A percentile compares a stretch with the other conserved stretches of the same genome.
Evolutionary conservation across 1,284 basidiomycete genomes (phyloP).

Genomic region (Ustilago cynodontis): DNA sequence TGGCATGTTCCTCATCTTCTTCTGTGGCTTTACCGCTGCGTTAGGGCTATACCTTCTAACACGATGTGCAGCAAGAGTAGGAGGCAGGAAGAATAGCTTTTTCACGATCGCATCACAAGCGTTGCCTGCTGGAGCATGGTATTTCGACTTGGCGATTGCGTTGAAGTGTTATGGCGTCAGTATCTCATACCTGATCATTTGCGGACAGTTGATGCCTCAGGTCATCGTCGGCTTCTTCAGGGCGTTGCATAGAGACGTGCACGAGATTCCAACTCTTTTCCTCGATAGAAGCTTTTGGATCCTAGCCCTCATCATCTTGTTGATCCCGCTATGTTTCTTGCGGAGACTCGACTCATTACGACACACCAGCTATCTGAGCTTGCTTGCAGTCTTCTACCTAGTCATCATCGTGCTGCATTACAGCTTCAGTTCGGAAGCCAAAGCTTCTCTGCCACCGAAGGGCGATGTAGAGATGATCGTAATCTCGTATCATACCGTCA

Average conservation of each 20-base stretch:
- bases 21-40: constrained; percentile 82
- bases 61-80: constrained; percentile 83
- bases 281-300: constrained; percentile 87
- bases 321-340: constrained; percentile 88
- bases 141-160: constrained; percentile 93
- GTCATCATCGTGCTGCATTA: constrained; percentile 66
- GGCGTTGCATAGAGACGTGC: constrained; percentile 43
- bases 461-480: constrained; percentile 53
- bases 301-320: constrained; percentile 81
- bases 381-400: constrained; percentile 79
- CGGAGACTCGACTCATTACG: constrained; percentile 77
- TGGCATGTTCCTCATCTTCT: constrained; percentile 86
- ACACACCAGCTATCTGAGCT: constrained; percentile 85
- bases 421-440: constrained; percentile 49
- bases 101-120: constrained; percentile 59
- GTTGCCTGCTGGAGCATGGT: constrained; percentile 79
- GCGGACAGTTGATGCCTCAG: constrained; percentile 81
- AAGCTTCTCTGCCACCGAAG: constrained; percentile 47
- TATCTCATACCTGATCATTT: constrained; percentile 77
- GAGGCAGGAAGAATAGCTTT: constrained; percentile 61
- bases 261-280: constrained; percentile 55
- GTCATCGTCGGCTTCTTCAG: constrained; percentile 82
- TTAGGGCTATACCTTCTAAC: constrained; percentile 92
- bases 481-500: constrained; percentile 77
- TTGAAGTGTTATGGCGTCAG: constrained; percentile 82